These are phyloP conservation scores for Colletotrichum truncatum DNA, from an alignment of 2,329 filamentous ascomycete species.

Conservation along the genomic window DNA sequence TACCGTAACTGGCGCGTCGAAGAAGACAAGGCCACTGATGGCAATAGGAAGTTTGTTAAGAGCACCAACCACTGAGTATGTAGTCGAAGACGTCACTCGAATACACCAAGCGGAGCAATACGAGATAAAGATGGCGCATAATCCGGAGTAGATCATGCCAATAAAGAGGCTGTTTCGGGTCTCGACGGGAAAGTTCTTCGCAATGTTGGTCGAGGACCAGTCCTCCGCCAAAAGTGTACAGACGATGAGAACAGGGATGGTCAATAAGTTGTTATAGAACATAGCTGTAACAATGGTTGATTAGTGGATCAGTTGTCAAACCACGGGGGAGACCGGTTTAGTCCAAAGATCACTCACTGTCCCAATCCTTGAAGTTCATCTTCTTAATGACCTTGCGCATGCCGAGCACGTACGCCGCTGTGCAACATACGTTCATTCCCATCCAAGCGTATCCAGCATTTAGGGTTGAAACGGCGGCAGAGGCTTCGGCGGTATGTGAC, in stretches of 20 bases:
- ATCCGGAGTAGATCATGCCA: conserved; percentile 93
- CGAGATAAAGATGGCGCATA: conserved; percentile 97
- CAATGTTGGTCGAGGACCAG: conserved; percentile 88
- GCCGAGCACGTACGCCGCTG: conserved; percentile 85
- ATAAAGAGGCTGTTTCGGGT: conserved; percentile 81
- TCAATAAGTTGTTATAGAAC: conserved; percentile 99
- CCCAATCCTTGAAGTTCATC: conserved; percentile 99
- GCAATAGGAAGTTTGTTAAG: conserved; percentile 98
- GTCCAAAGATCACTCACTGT: conserved; percentile 76
- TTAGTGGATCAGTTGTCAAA: conserved; percentile 35
- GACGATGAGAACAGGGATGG: conserved; percentile 88
- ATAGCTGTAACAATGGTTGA: conserved; percentile 71
- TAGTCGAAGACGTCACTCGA: conserved; percentile 95
- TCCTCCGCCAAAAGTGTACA: conserved; percentile 87
- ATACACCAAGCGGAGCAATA: conserved; percentile 99
- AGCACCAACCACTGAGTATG: conserved; percentile 98
- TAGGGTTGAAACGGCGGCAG: conserved; percentile 83
- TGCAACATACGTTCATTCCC: conserved; percentile 95
- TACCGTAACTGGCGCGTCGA: conserved; percentile 91
- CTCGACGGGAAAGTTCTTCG: conserved; percentile 87
- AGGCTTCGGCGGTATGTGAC: conserved; percentile 66
- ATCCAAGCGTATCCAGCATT: conserved; percentile 98
- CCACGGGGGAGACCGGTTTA: neutral
- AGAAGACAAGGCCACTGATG: conserved; percentile 91
- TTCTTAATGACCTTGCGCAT: conserved; percentile 99